Evolutionary conservation across 495 filamentous ascomycete species (phyloP).

Genomic region (Penicillium canariense): DNA sequence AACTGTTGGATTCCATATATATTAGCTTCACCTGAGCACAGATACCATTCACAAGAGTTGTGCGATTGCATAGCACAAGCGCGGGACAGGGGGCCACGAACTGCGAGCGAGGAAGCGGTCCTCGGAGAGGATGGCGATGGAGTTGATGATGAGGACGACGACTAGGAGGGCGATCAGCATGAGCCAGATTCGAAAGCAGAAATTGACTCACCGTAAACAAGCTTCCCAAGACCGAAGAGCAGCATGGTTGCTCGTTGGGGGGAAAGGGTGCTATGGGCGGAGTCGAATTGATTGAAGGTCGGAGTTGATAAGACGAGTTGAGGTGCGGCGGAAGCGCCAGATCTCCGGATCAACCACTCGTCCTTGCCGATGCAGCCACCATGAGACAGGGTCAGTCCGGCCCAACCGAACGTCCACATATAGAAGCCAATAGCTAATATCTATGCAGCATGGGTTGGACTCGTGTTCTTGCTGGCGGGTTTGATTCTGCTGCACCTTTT

Average conservation of each 20-base stretch:
- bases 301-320: constrained; percentile 14
- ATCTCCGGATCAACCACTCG: constrained; percentile 28
- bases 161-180: constrained; percentile 46
- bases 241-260: constrained; percentile 50
- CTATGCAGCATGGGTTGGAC: constrained; percentile 10
- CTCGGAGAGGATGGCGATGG: constrained; percentile 92
- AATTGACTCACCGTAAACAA: constrained; percentile 62
- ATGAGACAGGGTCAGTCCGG: constrained; percentile 28
- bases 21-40: neutral
- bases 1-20: constrained; percentile 47
- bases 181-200: neutral
- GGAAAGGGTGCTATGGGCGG: constrained; percentile 9
- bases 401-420: neutral
- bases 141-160: constrained; percentile 84
- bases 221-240: constrained; percentile 67
- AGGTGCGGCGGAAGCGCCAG: constrained; percentile 30
- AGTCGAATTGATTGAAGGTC: constrained; percentile 6
- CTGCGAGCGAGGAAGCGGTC: constrained; percentile 95
- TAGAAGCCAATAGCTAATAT: constrained; percentile 3
- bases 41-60: neutral
- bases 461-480: constrained; percentile 56
- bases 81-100: constrained; percentile 44
- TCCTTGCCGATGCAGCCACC: constrained; percentile 16
- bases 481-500: constrained; percentile 74
- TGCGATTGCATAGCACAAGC: neutral